Evolutionary conservation across 192 early-diverging fungal genomes (phyloP), one percentile per base, ranked within the genome.

Genomic region (Linnemannia exigua): DNA sequence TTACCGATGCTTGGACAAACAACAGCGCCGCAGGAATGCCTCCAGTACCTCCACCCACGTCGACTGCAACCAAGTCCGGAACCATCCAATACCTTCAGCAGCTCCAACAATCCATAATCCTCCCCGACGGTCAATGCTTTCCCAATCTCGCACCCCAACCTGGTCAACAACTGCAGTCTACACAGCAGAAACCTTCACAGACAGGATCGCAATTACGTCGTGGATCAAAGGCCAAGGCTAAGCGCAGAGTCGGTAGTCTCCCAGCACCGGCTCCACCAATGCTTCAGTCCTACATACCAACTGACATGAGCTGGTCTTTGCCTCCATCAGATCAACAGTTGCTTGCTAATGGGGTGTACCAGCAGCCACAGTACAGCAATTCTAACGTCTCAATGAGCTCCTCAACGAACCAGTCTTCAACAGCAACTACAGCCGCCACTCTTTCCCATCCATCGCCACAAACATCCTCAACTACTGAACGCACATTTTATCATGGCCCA

Each of bases 71-170:
- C 1, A 78, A 77, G 15, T 61, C 71, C 3, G 72, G 72, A 7
- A 70, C 82, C 6, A 78, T 84, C 28, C 76, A 84, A 28, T 84
- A 78, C 50, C 75, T 84, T 22, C 82, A 84, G 12, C 76, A 84
- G 14, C 72, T 78, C 12, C 82, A 83, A 22, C 81, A 84, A 31
- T 52, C 71, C 28, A 78, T 84, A 72, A 46, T 78, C 47, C 25
- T 33, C 25, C 44, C 38, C 5, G 58, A 63, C 28, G 31, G 58
- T 22, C 58, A 63, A 63, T 15, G n/a, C 31, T 31, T 63, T 4
- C 28, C 58, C 3, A 63, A 63, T 14, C 28, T 44, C 9, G 47
- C 28, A 14, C 47, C 33, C 36, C 68, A 67, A 28, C 12, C 25
- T 37, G n/a, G 4, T 8, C 70, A 74, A 17, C 72, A 74, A 52